Evolutionary conservation across 2,329 filamentous ascomycete genomes (phyloP).

Genomic region (Escovopsis weberi): DNA sequence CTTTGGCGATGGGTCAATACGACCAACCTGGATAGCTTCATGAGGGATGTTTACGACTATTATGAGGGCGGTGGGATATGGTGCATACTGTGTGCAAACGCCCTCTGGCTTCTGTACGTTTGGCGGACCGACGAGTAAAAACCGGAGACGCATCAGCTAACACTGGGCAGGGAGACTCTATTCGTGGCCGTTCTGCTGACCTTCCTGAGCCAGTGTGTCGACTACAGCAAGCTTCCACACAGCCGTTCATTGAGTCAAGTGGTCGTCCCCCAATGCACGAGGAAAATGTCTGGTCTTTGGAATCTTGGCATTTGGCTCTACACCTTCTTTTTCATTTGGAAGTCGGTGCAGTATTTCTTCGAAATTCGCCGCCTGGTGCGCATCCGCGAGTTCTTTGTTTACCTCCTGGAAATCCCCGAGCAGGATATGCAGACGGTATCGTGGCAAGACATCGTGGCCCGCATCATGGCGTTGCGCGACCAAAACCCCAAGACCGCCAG

Average conservation of each 20-base stretch:
- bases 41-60: constrained; percentile 74
- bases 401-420: constrained; percentile 67
- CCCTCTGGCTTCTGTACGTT: constrained; percentile 57
- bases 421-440: constrained; percentile 87
- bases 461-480: constrained; percentile 72
- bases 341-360: constrained; percentile 57
- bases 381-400: constrained; percentile 73
- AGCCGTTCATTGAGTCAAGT: constrained; percentile 41
- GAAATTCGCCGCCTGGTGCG: constrained; percentile 60
- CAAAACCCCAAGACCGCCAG: constrained; percentile 67
- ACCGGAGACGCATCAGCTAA: constrained; percentile 1
- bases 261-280: constrained; percentile 59
- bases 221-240: constrained; percentile 61
- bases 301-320: constrained; percentile 74
- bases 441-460: constrained; percentile 80
- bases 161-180: constrained; percentile 47
- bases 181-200: constrained; percentile 75
- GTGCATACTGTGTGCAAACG: constrained; percentile 63
- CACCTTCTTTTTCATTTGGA: constrained; percentile 73
- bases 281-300: constrained; percentile 58
- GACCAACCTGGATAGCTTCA: constrained; percentile 75
- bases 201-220: constrained; percentile 72
- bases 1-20: constrained; percentile 92
- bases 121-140: neutral
- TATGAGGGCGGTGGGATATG: constrained; percentile 71